These are phyloP conservation scores for Erythrophleum fordii DNA, from an alignment of 306 rosid species.

Conservation along the genomic window DNA sequence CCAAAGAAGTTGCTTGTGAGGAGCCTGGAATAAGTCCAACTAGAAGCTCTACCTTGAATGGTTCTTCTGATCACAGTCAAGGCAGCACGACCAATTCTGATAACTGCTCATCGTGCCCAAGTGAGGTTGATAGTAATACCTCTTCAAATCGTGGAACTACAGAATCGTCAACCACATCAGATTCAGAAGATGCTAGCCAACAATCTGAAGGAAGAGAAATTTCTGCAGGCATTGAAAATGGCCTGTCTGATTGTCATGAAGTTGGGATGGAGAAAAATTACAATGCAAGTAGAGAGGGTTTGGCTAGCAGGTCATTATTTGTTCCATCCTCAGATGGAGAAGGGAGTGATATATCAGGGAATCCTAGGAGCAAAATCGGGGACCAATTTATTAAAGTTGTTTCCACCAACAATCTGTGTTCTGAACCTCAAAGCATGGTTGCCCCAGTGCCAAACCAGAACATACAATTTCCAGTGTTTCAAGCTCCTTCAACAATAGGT, in stretches of 20 bases:
- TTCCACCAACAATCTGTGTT: slow-evolving; percentile 55
- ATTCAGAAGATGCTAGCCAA: slow-evolving; percentile 69
- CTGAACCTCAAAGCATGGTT: slow-evolving; percentile 69
- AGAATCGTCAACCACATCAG: slow-evolving; percentile 66
- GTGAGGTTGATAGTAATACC: slow-evolving; percentile 64
- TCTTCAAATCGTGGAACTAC: slow-evolving; percentile 61
- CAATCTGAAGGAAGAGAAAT: slow-evolving; percentile 63
- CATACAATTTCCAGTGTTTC: slow-evolving; percentile 73
- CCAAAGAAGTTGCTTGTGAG: slow-evolving; percentile 33
- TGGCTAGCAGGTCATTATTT: slow-evolving; percentile 25
- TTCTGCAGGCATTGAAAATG: slow-evolving; percentile 50
- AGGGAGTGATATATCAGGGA: slow-evolving; percentile 50
- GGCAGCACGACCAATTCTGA: slow-evolving; percentile 51
- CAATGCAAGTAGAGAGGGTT: slow-evolving; percentile 29
- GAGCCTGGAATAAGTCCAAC: slow-evolving; percentile 35
- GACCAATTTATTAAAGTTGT: slow-evolving; percentile 54
- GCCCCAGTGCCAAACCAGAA: slow-evolving; percentile 61
- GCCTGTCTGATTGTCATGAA: slow-evolving; percentile 47
- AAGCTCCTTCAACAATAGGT: slow-evolving; percentile 71
- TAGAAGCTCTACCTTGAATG: slow-evolving; percentile 30
- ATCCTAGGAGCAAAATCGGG: slow-evolving; percentile 39
- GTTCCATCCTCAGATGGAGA: slow-evolving; percentile 46
- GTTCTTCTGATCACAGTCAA: slow-evolving; percentile 38
- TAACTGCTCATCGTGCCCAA: slow-evolving; percentile 65
- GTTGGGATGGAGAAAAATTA: slow-evolving; percentile 38